A percentile compares a stretch with the other conserved stretches of the same genome.
phyloP scores from a whole-genome alignment of 139 green algal genomes.

The Pleodorina starrii region DNA sequence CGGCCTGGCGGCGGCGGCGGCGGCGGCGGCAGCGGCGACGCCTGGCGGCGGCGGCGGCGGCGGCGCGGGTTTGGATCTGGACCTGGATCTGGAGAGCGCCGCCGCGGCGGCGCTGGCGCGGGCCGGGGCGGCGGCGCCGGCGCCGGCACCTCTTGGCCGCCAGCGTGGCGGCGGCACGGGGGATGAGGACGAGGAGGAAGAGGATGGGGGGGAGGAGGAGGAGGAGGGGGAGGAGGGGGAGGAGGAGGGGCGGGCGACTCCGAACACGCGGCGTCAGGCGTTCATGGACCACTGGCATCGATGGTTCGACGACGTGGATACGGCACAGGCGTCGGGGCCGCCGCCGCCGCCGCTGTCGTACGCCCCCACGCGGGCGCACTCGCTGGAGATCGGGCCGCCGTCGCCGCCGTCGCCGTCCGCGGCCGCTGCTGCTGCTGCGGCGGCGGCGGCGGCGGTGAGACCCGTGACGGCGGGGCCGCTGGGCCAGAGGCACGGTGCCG shows the following conservation, averaged over 20 bases:
- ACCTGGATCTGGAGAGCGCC: no score
- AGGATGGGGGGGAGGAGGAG: background rate
- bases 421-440: background rate
- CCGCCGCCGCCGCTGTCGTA: background rate
- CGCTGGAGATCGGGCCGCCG: background rate
- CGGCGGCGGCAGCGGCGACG: background rate
- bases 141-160: no score
- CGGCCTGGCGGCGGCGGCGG: background rate
- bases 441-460: background rate
- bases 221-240: background rate
- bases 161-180: no score
- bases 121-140: background rate
- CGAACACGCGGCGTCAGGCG: background rate
- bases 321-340: background rate
- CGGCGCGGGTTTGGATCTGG: no score
- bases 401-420: background rate
- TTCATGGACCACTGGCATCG: constrained; percentile 13
- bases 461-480: background rate
- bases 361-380: background rate
- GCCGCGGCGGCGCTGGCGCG: background rate
- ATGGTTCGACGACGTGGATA: constrained; percentile 35
- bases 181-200: background rate
- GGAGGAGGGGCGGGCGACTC: background rate
- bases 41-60: constrained; percentile 5
- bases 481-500: background rate